These are phyloP conservation scores for Penicillium pancosmium DNA, from an alignment of 495 filamentous ascomycete genomes.

Conservation along the genomic window DNA sequence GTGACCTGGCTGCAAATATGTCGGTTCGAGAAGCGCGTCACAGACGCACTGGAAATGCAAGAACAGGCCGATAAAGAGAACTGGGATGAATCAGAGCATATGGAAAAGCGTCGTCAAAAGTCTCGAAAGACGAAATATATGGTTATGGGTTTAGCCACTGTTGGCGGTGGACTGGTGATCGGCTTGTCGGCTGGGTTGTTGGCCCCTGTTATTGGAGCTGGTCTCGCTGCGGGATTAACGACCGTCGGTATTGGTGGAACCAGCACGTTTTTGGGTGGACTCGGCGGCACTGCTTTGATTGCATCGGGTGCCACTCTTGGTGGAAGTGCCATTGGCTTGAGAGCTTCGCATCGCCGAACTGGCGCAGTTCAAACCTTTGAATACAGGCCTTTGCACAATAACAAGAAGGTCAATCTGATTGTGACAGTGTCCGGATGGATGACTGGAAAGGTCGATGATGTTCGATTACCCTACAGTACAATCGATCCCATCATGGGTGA, in stretches of 20 bases:
- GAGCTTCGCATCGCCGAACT: constrained; percentile 81
- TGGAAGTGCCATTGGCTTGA: constrained; percentile 81
- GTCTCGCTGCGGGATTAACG: constrained; percentile 91
- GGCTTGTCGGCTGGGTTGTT: constrained; percentile 90
- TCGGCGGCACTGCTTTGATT: constrained; percentile 91
- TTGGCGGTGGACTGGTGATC: constrained; percentile 94
- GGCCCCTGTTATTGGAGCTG: constrained; percentile 92
- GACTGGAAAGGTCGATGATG: constrained; percentile 96
- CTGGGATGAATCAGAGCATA: constrained; percentile 95
- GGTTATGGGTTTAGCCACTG: constrained; percentile 96
- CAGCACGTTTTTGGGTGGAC: constrained; percentile 83
- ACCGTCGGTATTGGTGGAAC: constrained; percentile 94
- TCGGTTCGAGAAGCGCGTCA: constrained; percentile 95
- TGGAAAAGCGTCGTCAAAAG: constrained; percentile 81
- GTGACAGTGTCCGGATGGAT: constrained; percentile 97
- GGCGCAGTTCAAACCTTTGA: constrained; percentile 96
- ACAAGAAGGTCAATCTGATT: constrained; percentile 95
- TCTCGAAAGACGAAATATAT: constrained; percentile 81
- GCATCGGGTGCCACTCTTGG: constrained; percentile 86
- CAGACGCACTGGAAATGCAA: constrained; percentile 97
- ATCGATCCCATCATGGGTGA: constrained; percentile 98
- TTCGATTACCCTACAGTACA: constrained; percentile 91
- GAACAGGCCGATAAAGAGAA: constrained; percentile 89
- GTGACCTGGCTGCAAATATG: constrained; percentile 93
- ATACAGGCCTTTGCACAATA: constrained; percentile 94